Base-by-base conservation (phyloP, 306 rosid species). In the Sicyos baderoa region DNA sequence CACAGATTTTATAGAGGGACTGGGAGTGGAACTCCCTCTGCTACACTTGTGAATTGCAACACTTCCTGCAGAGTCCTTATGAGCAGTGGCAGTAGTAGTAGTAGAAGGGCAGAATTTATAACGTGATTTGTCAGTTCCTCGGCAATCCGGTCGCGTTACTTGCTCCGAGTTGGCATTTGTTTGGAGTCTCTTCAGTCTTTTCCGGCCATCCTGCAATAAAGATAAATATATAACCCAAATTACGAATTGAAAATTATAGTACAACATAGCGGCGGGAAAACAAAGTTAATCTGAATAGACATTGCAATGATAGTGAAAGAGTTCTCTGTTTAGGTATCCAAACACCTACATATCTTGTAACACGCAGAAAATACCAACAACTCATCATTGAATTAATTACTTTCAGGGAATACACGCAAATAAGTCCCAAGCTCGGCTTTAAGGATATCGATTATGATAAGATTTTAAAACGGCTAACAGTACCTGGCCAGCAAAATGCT, bases 401-500 rank as follows among this genome's bases (percentile, higher is more conserved):
- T 60, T 59, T 29, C 9, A 65, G 25, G 70, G 44, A 42, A 64
- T 19, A 21, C 70, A 19, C 7, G 35, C 70, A 21, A 64, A 13
- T 17, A 64, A 64, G 14, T 18, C 52, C 53, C 1, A 57, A 23
- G 9, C 67, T 61, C 8, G 21, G 37, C 3, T 17, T 40, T 40
- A 16, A 45, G 40, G 32, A 45, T 13, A 21, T 21, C 55, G 25
- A 16, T 1, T 21, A 15, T 49, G 40, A 7, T 5, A 1, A 22
- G 44, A 66, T 47, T 66, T 11, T 1, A 45, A 65, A 13, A 47
- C 29, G 54, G 57, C 37, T 5, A 68, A 72, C 70, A 58, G 49
- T 82, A 94, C 99, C 99, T 88, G 88, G 74, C 82, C 84, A 71
- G 81, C 89, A 72, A 82, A 75, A 76, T 82, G 87, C 76, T 78